These are phyloP conservation scores for Colletotrichum salicis DNA, from an alignment of 2,329 filamentous ascomycete species.

Conservation along the genomic window DNA sequence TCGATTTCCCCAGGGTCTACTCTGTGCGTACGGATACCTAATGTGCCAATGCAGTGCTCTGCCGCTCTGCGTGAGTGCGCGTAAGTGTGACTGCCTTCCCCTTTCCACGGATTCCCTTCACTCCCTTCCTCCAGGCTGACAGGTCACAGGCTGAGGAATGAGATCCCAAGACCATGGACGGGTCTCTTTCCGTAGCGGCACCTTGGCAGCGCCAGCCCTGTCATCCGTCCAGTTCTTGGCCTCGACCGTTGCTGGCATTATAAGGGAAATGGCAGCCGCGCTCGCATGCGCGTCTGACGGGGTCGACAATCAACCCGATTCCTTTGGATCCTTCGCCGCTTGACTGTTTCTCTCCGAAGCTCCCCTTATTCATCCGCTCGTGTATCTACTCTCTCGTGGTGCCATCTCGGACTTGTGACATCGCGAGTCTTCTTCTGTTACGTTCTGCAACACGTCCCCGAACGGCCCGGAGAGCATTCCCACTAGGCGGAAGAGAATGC, in stretches of 20 bases:
- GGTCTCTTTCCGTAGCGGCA: conserved; percentile 29
- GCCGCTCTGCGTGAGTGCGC: neutral
- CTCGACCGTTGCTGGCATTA: conserved; percentile 18
- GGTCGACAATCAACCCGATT: neutral
- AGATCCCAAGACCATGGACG: conserved; percentile 26
- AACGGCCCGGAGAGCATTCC: neutral
- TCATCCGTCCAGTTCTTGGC: conserved; percentile 31
- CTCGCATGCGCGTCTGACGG: conserved; percentile 6
- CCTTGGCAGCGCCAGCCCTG: conserved; percentile 33
- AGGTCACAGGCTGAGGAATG: conserved; percentile 15
- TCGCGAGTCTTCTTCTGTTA: neutral
- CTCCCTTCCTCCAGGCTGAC: conserved; percentile 11
- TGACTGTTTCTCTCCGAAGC: neutral
- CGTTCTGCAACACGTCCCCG: neutral
- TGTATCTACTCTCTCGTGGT: neutral
- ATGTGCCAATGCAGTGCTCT: neutral
- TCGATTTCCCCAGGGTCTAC: conserved; percentile 3
- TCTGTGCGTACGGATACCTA: neutral
- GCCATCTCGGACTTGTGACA: neutral
- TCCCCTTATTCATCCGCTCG: neutral
- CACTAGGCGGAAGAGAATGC: conserved; percentile 25
- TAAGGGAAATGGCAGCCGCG: conserved; percentile 33
- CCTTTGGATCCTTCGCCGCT: neutral
- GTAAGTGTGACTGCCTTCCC: neutral
- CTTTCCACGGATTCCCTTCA: neutral